Conservation (phyloP, 768 basidiomycete species). For the Trametes coccinea region DNA sequence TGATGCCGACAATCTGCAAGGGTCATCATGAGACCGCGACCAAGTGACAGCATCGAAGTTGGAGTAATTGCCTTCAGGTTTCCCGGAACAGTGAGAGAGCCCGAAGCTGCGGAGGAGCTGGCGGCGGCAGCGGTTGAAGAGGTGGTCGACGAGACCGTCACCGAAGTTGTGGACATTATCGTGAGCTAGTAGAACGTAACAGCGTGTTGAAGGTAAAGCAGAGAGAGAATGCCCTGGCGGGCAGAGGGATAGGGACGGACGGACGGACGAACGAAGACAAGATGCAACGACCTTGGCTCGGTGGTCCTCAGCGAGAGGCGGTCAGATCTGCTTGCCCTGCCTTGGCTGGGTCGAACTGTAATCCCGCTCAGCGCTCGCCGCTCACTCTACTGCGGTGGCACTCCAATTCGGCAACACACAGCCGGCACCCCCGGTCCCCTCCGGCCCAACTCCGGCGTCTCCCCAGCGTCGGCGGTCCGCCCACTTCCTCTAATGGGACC, state of each 20-base stretch:
- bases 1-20: conserved; percentile 67
- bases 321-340: neutral
- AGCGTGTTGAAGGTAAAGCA: conserved; percentile 4
- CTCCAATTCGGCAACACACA: neutral
- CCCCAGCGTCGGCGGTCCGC: neutral
- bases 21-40: neutral
- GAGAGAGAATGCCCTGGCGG: conserved; percentile 11
- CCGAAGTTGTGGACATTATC: conserved; percentile 17
- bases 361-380: too few species aligned
- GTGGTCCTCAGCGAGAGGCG: neutral
- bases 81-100: conserved; percentile 21
- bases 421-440: neutral
- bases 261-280: conserved; percentile 7
- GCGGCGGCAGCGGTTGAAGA: conserved; percentile 25
- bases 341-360: neutral
- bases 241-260: neutral
- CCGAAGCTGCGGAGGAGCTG: conserved; percentile 24
- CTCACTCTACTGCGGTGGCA: neutral
- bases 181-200: conserved; percentile 16
- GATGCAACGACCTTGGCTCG: conserved; percentile 5
- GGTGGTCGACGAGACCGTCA: conserved; percentile 12
- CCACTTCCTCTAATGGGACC: neutral
- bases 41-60: neutral
- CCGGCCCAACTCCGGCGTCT: neutral
- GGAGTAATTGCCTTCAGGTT: conserved; percentile 28